These are phyloP conservation scores for Phytophthora sansomeana DNA, from an alignment of 352 stramenopile species.

Conservation along the genomic window DNA sequence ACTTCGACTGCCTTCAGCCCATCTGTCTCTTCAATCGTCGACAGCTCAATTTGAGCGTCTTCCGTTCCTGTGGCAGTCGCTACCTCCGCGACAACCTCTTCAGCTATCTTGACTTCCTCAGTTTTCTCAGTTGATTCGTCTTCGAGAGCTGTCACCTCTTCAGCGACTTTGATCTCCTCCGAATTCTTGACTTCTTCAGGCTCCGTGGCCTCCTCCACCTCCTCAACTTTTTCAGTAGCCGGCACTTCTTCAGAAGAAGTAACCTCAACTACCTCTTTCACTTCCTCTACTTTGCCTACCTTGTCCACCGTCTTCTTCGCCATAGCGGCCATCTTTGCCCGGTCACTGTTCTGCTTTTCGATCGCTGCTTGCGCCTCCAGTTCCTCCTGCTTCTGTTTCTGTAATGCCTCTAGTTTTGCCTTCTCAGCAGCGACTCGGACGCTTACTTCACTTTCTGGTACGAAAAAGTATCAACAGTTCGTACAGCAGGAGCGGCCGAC, in stretches of 20 bases:
- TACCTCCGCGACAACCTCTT: background rate
- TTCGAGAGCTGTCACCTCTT: background rate
- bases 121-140: background rate
- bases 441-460: constrained; percentile 43
- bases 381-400: constrained; percentile 50
- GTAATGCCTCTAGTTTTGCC: constrained; percentile 48
- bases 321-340: constrained; percentile 15
- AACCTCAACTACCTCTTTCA: constrained; percentile 5
- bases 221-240: background rate
- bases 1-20: background rate
- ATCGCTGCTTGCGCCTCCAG: constrained; percentile 36
- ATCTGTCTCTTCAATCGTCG: background rate
- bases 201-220: background rate
- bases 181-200: background rate
- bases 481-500: constrained; percentile 10
- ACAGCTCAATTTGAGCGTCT: too few relatives aligned
- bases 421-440: constrained; percentile 52
- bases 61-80: too few relatives aligned
- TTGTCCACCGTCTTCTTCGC: constrained; percentile 20
- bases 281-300: background rate
- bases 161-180: background rate
- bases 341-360: constrained; percentile 32
- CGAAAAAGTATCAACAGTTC: constrained; percentile 51
- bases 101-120: constrained; percentile 1
- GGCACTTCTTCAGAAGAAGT: background rate